These are phyloP conservation scores for Hypholoma fasciculare DNA, from an alignment of 768 basidiomycete genomes.

Conservation along the genomic window DNA sequence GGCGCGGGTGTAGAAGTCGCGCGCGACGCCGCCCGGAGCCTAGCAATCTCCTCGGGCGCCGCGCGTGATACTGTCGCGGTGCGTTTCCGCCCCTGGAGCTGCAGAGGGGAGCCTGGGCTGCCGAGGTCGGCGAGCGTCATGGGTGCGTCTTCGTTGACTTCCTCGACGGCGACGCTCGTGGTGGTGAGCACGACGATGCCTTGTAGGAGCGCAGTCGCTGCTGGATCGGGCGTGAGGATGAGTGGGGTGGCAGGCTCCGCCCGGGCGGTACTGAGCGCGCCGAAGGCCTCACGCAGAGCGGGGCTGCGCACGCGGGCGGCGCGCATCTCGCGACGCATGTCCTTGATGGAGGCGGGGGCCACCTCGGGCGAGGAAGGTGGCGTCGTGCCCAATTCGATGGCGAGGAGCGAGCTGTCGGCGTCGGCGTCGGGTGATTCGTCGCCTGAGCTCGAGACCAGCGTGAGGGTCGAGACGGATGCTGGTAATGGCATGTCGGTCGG, in stretches of 20 bases:
- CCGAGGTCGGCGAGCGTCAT: constrained; percentile 21
- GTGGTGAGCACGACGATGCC: constrained; percentile 1
- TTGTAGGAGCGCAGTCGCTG: not conserved
- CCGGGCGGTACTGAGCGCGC: not conserved
- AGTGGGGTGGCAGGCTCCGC: not conserved
- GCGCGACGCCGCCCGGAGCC: constrained; percentile 2
- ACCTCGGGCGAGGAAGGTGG: not conserved
- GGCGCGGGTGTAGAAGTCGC: not conserved
- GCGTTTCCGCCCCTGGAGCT: not conserved
- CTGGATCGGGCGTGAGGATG: not conserved
- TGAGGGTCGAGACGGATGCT: too few relatives aligned
- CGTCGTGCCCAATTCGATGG: not conserved
- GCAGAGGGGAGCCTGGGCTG: not conserved
- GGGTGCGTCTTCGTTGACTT: not conserved
- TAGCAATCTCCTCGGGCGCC: not conserved
- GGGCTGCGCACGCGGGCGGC: constrained; percentile 24
- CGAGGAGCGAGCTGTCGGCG: not conserved
- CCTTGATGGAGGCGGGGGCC: constrained; percentile 13
- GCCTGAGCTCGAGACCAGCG: too few relatives aligned
- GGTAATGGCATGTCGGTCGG: not conserved
- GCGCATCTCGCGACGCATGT: constrained; percentile 22
- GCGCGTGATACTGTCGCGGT: constrained; percentile 29
- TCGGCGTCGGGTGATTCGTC: not conserved
- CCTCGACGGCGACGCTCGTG: not conserved
- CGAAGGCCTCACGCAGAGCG: constrained; percentile 20